A percentile compares a stretch with the other conserved stretches of the same genome.
Evolutionary conservation across 1,284 basidiomycete species (phyloP).

Genomic region (Mixia osmundae): DNA sequence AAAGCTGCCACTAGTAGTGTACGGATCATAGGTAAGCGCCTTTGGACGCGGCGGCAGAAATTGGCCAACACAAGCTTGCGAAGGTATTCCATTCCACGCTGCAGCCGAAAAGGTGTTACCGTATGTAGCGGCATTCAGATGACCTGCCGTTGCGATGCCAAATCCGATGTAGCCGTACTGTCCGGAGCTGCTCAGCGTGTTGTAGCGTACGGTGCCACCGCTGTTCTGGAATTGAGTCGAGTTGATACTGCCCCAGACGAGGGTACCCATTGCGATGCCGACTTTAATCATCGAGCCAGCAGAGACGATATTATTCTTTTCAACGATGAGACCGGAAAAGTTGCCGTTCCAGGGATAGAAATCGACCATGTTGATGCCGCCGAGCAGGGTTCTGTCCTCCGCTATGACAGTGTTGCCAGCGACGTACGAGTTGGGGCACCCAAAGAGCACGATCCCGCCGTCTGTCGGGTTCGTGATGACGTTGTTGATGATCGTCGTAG

Average conservation of each 20-base stretch:
- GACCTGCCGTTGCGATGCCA: conserved; percentile 13
- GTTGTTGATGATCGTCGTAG: conserved; percentile 43
- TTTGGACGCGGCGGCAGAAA: conserved; percentile 9
- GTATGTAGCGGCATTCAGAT: conserved; percentile 9
- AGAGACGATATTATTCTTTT: conserved; percentile 31
- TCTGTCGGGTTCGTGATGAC: conserved; percentile 45
- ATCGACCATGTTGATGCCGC: conserved; percentile 55
- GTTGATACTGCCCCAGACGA: conserved; percentile 25
- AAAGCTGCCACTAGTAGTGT: conserved; percentile 10
- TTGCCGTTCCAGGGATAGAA: conserved; percentile 37
- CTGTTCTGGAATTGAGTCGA: conserved; percentile 14
- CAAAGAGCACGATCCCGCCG: conserved; percentile 38
- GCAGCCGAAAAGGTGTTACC: conserved; percentile 15
- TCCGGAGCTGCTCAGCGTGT: conserved; percentile 27
- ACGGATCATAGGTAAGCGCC: conserved; percentile 14
- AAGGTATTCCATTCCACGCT: conserved; percentile 12
- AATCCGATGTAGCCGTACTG: conserved; percentile 16
- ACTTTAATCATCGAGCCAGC: conserved; percentile 22
- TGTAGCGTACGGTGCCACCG: conserved; percentile 38
- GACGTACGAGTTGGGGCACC: conserved; percentile 43
- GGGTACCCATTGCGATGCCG: conserved; percentile 26
- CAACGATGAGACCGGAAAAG: conserved; percentile 41
- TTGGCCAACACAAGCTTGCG: conserved; percentile 10
- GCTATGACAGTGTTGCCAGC: conserved; percentile 38
- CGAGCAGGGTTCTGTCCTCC: conserved; percentile 23